Evolutionary conservation across 768 basidiomycete genomes (phyloP).

Genomic region (Thelephora aurantiotincta): DNA sequence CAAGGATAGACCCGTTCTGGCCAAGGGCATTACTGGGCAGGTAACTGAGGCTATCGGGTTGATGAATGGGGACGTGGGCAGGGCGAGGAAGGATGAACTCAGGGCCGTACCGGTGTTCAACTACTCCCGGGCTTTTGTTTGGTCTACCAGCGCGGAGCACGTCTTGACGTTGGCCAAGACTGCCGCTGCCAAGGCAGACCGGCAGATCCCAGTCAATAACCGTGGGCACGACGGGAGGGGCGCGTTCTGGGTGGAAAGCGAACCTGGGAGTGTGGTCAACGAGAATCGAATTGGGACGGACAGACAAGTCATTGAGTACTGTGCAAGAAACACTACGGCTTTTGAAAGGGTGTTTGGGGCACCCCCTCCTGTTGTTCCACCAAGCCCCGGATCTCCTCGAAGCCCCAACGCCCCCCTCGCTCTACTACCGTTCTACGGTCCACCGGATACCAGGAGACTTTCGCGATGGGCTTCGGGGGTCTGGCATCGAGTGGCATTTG

Average conservation of each 20-base stretch:
- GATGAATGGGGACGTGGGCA: background rate
- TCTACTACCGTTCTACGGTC: too few relatives aligned
- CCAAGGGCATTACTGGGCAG: background rate
- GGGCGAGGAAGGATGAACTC: background rate
- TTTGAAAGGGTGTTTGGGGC: too few relatives aligned
- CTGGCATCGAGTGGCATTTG: background rate
- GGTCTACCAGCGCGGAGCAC: background rate
- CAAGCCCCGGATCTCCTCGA: too few relatives aligned
- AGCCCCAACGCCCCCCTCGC: too few relatives aligned
- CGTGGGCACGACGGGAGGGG: background rate
- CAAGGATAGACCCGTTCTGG: background rate
- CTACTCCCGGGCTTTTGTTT: background rate
- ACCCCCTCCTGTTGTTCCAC: too few relatives aligned
- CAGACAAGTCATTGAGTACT: background rate
- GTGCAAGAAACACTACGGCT: background rate
- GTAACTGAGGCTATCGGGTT: background rate
- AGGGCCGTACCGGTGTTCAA: background rate
- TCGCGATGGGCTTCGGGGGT: background rate
- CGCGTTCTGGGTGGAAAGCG: background rate
- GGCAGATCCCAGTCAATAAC: background rate
- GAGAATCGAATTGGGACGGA: background rate
- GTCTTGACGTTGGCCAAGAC: background rate
- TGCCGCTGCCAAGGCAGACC: background rate
- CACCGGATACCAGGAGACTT: background rate
- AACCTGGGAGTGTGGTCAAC: background rate